A percentile compares a stretch with the other conserved stretches of the same genome.
Evolutionary conservation across 148 eudicot genomes (phyloP).

Genomic region (Rhododendron vialii): DNA sequence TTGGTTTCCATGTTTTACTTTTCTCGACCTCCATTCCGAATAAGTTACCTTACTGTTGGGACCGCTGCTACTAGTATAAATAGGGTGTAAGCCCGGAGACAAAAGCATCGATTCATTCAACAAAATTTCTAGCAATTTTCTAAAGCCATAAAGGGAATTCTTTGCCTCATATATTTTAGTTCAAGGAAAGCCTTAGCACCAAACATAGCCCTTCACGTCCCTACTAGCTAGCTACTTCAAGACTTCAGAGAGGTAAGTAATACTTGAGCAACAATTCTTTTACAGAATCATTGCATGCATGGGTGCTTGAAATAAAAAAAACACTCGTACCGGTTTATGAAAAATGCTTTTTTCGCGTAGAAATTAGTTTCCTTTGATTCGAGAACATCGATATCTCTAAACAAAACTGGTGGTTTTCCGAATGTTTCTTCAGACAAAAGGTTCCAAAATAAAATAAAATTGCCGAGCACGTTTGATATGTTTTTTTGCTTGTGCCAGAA

Average conservation of each 20-base stretch:
- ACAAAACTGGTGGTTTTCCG: background rate
- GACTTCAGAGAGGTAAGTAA: background rate
- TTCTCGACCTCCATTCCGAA: no score
- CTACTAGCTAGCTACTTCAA: background rate
- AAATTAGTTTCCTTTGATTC: background rate
- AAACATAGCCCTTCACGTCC: background rate
- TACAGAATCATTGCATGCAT: background rate
- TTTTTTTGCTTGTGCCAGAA: background rate
- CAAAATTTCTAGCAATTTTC: background rate
- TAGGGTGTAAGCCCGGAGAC: background rate
- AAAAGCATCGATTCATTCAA: background rate
- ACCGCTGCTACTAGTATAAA: background rate
- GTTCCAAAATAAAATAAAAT: background rate
- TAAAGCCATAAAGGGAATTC: background rate
- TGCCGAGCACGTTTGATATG: background rate
- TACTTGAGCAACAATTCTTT: background rate
- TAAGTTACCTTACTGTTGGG: background rate
- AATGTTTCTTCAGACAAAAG: background rate
- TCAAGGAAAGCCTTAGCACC: slow-evolving; percentile 8
- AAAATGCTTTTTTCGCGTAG: background rate
- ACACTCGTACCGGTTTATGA: background rate
- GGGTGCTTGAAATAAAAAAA: background rate
- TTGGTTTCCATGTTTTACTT: no score
- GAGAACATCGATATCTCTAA: background rate
- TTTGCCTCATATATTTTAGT: slow-evolving; percentile 29